A percentile compares a stretch with the other conserved stretches of the same genome.
These are phyloP conservation scores for Paraconiothyrium sp. DNA, from an alignment of 2,329 filamentous ascomycete species.

Conservation along the genomic window DNA sequence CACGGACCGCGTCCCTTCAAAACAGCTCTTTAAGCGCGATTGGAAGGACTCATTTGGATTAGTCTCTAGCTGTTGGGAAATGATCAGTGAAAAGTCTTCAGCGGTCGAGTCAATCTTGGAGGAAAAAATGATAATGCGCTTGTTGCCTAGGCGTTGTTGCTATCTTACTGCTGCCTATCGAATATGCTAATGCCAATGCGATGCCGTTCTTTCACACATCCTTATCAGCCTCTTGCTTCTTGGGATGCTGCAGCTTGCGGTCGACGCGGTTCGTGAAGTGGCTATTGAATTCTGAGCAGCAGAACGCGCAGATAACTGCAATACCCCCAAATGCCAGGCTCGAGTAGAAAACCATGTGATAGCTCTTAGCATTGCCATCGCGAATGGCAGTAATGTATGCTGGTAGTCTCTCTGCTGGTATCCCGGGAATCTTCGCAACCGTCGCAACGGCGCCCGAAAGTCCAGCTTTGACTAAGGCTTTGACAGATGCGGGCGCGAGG, in stretches of 20 bases:
- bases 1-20: background rate
- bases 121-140: background rate
- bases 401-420: conserved; percentile 18
- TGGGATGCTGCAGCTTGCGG: conserved; percentile 20
- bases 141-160: background rate
- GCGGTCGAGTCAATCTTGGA: background rate
- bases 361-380: conserved; percentile 26
- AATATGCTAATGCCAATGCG: background rate
- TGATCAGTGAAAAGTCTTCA: background rate
- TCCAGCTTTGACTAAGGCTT: conserved; percentile 23
- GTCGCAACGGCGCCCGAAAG: conserved; percentile 19
- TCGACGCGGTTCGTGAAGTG: conserved; percentile 27
- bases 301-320: conserved; percentile 30
- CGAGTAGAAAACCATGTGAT: conserved; percentile 29
- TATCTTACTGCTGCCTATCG: background rate
- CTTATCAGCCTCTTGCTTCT: conserved; percentile 12
- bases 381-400: conserved; percentile 22
- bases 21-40: background rate
- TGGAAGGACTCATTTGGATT: background rate
- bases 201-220: background rate
- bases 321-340: conserved; percentile 29
- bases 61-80: background rate
- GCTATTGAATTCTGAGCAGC: conserved; percentile 24
- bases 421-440: conserved; percentile 25
- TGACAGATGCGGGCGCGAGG: conserved; percentile 16